phyloP scores from a whole-genome alignment of 2,329 filamentous ascomycete genomes.

The Ceratocystis huliohia region DNA sequence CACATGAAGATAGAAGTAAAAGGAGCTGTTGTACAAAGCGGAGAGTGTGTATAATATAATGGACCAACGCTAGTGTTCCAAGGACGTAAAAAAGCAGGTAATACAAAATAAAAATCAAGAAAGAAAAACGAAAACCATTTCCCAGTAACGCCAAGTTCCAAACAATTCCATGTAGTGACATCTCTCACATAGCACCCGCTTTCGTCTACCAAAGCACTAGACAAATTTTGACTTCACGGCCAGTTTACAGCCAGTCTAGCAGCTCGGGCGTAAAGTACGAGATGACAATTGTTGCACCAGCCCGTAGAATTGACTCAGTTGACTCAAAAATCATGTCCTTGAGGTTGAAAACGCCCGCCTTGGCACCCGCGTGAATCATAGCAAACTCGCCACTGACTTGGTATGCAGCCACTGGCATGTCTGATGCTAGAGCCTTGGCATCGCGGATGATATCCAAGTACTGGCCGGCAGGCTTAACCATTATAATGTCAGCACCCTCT shows the following conservation, averaged over 20 bases:
- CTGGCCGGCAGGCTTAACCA: conserved; percentile 95
- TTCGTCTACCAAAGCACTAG: not conserved
- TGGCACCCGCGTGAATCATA: conserved; percentile 93
- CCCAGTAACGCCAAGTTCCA: not conserved
- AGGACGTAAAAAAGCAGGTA: too few species aligned
- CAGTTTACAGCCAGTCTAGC: conserved; percentile 50
- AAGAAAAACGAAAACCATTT: not conserved
- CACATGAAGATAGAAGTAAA: not conserved
- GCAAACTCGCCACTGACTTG: conserved; percentile 95
- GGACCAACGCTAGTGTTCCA: conserved; percentile 14
- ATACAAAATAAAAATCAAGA: conserved; percentile 6
- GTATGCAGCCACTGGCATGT: conserved; percentile 88
- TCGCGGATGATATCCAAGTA: conserved; percentile 97
- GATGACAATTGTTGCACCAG: conserved; percentile 84
- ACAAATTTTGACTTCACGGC: not conserved
- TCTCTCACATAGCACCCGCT: not conserved
- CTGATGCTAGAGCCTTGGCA: conserved; percentile 83
- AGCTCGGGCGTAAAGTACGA: conserved; percentile 87
- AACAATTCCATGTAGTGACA: not conserved
- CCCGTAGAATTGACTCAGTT: conserved; percentile 82
- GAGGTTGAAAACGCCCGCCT: conserved; percentile 91
- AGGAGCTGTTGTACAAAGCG: not conserved
- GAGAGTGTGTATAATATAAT: not conserved
- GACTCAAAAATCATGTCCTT: conserved; percentile 91
- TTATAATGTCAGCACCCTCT: conserved; percentile 94